Base-by-base conservation (phyloP, 176 grass and related monocot species). In the Alloteropsis semialata region DNA sequence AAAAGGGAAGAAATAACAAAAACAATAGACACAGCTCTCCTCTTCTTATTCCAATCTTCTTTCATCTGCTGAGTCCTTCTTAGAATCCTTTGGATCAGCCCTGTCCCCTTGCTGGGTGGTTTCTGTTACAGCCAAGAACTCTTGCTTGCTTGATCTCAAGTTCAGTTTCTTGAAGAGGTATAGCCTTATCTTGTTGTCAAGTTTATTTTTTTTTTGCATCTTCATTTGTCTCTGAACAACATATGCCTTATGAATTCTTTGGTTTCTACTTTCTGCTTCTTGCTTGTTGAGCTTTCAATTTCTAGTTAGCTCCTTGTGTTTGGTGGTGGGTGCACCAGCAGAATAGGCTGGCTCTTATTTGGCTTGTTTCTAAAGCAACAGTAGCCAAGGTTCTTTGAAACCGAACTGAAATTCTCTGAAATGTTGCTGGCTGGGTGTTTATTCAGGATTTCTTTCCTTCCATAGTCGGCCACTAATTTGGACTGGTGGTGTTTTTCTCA, bases 91-190 rank as follows among this genome's bases (percentile, higher is more conserved):
- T 75, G 86, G 84, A 88, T 91, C 81, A 66, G 38, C 67, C 84
- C 81, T 97, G 89, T 93, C 77, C 81, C 74, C 69, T 43, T 78
- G 79, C 39, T 79, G 53, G 83, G 84, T 91, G 86, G 75, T 88
- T 91, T 82, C 82, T 91, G 76, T 65, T 74, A 60, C 53, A 80
- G 55, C 33, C 81, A 76, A 60, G 70, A 91, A 70, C 39, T 74
- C 86, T 82, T 79, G 46, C 79, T 43, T 86, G 37, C 76, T 84
- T 77, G 84, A 69, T 71, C 62, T 74, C 48, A 78, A 78, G 63
- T 45, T 59, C 39, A 44, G 80, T 75, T 79, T 79, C 53, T 53
- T 54, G 39, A 21, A 80, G 50, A 90, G 88, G 88, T 90, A 86
- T 82, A 56, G 48, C 38, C 75, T 79, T 54, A 79, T 78, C 46